A percentile compares a stretch with the other conserved stretches of the same genome.
Evolutionary conservation across 2,329 filamentous ascomycete genomes (phyloP).

Genomic region (Sordariomycetes sp.): DNA sequence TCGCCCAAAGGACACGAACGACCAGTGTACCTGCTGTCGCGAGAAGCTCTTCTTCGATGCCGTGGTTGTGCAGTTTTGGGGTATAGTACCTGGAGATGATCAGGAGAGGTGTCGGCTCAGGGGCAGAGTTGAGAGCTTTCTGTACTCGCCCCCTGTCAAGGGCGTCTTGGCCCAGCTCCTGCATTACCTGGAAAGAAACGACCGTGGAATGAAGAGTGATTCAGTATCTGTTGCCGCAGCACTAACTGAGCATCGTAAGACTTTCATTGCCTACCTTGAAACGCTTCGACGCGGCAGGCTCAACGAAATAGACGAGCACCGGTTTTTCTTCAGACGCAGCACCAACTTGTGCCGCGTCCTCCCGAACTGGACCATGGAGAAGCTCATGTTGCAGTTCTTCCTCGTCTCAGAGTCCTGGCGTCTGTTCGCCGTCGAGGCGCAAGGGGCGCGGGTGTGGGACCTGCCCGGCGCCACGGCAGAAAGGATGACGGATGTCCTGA

Average conservation of each 20-base stretch:
- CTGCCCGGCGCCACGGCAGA: conserved; percentile 4
- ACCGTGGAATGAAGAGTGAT: no score
- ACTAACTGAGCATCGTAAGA: no score
- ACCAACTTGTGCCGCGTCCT: no score
- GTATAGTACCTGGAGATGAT: neutral
- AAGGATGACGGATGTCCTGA: conserved; percentile 3
- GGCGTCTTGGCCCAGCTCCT: neutral
- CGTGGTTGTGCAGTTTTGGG: neutral
- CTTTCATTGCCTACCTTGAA: neutral
- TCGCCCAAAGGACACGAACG: neutral
- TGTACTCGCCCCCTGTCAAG: conserved; percentile 3
- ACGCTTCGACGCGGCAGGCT: neutral
- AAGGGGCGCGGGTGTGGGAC: conserved; percentile 3
- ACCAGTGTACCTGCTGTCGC: no score
- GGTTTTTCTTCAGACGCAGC: neutral
- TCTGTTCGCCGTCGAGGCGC: conserved; percentile 1
- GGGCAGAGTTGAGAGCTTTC: conserved; percentile 3
- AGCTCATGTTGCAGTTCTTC: conserved; percentile 5
- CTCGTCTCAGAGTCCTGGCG: conserved; percentile 5
- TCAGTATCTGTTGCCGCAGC: no score
- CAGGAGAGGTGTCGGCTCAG: neutral
- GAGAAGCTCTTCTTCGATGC: neutral
- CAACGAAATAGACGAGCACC: neutral
- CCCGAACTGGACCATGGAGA: conserved; percentile 1
- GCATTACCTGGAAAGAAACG: neutral